phyloP scores from a whole-genome alignment of 2,329 filamentous ascomycete genomes.

The Stenocarpella maydis region DNA sequence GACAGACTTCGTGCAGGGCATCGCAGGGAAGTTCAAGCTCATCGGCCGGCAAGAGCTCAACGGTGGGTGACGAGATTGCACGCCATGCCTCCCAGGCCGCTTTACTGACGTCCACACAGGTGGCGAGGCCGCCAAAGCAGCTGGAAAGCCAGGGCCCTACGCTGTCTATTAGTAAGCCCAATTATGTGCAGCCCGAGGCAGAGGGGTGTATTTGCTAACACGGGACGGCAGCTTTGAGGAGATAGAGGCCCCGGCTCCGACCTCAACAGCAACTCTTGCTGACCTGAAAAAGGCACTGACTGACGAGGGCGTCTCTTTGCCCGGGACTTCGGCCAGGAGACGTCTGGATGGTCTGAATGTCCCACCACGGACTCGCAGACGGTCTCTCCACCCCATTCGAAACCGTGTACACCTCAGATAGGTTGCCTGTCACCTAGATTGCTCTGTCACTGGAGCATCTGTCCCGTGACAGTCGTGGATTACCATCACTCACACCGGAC shows the following conservation, averaged over 20 bases:
- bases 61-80: not conserved
- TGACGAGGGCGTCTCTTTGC: not conserved
- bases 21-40: not conserved
- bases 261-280: not conserved
- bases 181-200: not conserved
- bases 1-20: not conserved
- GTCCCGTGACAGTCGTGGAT: not conserved
- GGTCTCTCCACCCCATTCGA: not conserved
- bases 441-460: not conserved
- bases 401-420: not conserved
- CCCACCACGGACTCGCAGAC: not conserved
- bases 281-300: not conserved
- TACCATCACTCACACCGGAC: not conserved
- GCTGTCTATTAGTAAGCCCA: not conserved
- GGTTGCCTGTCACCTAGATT: no score
- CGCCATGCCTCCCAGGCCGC: not conserved
- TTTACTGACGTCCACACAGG: not conserved
- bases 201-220: not conserved
- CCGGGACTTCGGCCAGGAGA: not conserved
- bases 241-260: not conserved
- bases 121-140: not conserved
- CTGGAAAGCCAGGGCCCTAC: conserved; percentile 2
- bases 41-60: conserved; percentile 12
- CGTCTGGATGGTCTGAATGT: not conserved
- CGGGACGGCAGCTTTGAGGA: not conserved